These are phyloP conservation scores for Aspergillus tanneri DNA, from an alignment of 2,329 filamentous ascomycete genomes.

Conservation along the genomic window DNA sequence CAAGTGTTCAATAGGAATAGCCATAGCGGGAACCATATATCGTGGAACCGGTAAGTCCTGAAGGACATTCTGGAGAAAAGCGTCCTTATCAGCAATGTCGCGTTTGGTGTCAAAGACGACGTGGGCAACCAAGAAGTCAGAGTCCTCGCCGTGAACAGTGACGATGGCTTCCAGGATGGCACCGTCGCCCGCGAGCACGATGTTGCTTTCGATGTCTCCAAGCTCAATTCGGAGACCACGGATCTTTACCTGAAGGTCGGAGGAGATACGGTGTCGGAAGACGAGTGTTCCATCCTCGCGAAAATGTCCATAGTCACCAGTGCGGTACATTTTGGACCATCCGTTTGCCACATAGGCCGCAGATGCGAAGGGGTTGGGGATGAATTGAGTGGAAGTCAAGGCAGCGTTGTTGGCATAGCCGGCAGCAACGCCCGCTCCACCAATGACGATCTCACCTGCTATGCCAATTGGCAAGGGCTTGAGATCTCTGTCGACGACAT, in stretches of 20 bases:
- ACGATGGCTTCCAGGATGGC: conserved; percentile 32
- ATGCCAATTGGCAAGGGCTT: conserved; percentile 41
- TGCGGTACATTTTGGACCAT: conserved; percentile 25
- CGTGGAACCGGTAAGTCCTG: conserved; percentile 31
- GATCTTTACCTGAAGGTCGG: conserved; percentile 22
- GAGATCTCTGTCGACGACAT: conserved; percentile 37
- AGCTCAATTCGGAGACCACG: conserved; percentile 42
- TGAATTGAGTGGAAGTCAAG: conserved; percentile 10
- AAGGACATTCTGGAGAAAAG: conserved; percentile 26
- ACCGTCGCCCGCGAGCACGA: conserved; percentile 24
- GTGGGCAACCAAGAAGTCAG: conserved; percentile 34
- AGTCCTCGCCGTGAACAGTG: conserved; percentile 18
- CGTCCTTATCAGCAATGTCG: conserved; percentile 18
- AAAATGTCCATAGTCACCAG: conserved; percentile 24
- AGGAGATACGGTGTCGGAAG: conserved; percentile 19
- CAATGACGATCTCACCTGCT: conserved; percentile 46
- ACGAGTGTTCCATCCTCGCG: conserved; percentile 20
- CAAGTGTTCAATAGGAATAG: conserved; percentile 23
- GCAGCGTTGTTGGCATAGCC: conserved; percentile 21
- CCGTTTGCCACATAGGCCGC: neutral
- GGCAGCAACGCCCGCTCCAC: conserved; percentile 24
- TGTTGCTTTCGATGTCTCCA: conserved; percentile 40
- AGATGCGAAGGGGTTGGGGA: conserved; percentile 7
- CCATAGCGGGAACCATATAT: conserved; percentile 38
- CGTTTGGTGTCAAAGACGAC: conserved; percentile 28